Evolutionary conservation across 1,139 yeast genomes (phyloP).

Genomic region (Suhomyces chickasaworum): DNA sequence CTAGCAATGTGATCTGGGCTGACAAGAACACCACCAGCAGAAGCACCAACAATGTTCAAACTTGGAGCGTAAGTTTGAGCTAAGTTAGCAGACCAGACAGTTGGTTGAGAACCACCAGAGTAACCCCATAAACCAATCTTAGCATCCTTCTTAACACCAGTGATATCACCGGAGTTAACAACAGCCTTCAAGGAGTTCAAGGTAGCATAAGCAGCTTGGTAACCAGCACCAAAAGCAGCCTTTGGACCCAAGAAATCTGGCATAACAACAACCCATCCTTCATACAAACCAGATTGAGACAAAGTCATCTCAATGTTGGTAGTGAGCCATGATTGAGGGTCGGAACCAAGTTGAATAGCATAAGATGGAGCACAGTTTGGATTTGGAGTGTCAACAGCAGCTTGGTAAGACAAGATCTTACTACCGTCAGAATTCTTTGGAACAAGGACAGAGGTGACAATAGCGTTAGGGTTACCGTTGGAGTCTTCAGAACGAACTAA

Average conservation of each 20-base stretch:
- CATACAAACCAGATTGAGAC: slow-evolving; percentile 20
- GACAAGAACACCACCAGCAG: slow-evolving; percentile 36
- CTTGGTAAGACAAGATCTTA: slow-evolving; percentile 35
- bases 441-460: slow-evolving; percentile 34
- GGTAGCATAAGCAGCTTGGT: slow-evolving; percentile 31
- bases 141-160: slow-evolving; percentile 28
- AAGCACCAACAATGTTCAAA: slow-evolving; percentile 32
- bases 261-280: slow-evolving; percentile 35
- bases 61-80: slow-evolving; percentile 38
- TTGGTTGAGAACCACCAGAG: slow-evolving; percentile 39
- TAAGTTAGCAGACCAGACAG: slow-evolving; percentile 41
- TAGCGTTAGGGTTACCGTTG: slow-evolving; percentile 33
- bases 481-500: slow-evolving; percentile 37
- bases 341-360: slow-evolving; percentile 26
- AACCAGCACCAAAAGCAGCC: slow-evolving; percentile 33
- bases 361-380: slow-evolving; percentile 38
- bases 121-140: slow-evolving; percentile 37
- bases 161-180: slow-evolving; percentile 24
- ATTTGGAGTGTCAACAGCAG: slow-evolving; percentile 36
- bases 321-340: slow-evolving; percentile 7
- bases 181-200: slow-evolving; percentile 34
- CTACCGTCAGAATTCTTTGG: slow-evolving; percentile 34
- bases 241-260: slow-evolving; percentile 39
- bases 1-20: slow-evolving; percentile 26
- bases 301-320: slow-evolving; percentile 14